phyloP scores from a whole-genome alignment of 31 red algal genomes.

The Asparagopsis taxiformis region DNA sequence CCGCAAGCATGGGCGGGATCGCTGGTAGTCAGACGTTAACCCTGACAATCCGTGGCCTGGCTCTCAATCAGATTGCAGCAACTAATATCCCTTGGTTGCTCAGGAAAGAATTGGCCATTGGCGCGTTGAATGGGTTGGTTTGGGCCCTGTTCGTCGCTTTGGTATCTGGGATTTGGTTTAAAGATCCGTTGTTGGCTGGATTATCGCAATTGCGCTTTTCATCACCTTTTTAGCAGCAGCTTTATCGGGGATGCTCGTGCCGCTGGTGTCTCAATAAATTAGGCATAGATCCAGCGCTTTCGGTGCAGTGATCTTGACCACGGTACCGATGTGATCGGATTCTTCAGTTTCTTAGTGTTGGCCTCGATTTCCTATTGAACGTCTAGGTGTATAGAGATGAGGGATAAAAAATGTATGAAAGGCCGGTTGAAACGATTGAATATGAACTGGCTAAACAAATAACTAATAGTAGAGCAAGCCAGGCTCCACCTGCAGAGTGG shows the following conservation, averaged over 20 bases:
- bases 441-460: too few relatives aligned
- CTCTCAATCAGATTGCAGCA: background rate
- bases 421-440: too few relatives aligned
- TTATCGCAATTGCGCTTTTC: background rate
- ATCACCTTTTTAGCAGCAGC: background rate
- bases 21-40: constrained; percentile 5
- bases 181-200: background rate
- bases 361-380: too few relatives aligned
- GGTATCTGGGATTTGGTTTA: background rate
- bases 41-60: background rate
- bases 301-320: too few relatives aligned
- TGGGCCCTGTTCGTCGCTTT: background rate
- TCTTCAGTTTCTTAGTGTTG: too few relatives aligned
- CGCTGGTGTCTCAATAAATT: background rate
- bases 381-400: too few relatives aligned
- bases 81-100: background rate
- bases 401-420: too few relatives aligned
- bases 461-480: too few relatives aligned
- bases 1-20: background rate
- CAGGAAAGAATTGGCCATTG: background rate
- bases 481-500: too few relatives aligned
- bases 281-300: constrained; percentile 20
- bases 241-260: background rate
- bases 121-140: background rate
- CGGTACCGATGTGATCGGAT: too few relatives aligned